Evolutionary conservation across 202 grass and related monocot genomes (phyloP), one percentile per base, ranked within the genome.

Genomic region (Dendrocalamus latiflorus): DNA sequence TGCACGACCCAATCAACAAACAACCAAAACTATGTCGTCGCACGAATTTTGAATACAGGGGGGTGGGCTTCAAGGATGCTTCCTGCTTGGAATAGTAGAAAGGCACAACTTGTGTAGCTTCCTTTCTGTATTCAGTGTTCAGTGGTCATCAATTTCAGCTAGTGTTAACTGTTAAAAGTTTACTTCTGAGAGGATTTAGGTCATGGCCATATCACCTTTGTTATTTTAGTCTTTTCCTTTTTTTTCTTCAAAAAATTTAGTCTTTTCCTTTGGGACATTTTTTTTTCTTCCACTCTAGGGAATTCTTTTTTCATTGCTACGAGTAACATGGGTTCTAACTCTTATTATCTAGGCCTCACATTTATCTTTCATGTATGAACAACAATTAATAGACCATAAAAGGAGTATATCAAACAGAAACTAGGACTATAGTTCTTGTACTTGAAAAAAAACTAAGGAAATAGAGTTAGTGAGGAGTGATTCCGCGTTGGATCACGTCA

Each of bases 41-140:
- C 48, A 86, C 77, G 48, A 81, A 43, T 66, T 76, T 89, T 77
- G 65, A 81, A 67, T 16, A 67, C 12, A n/a, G 78, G 45, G 30
- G 43, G 30, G 58, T 72, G 33, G 39, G 66, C 83, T 77, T 78
- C n/a, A n/a, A 44, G 67, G 88, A 83, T 83, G 67, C 79, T 90
- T 90, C 83, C 68, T 78, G 43, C 62, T 78, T 54, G 58, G 78
- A 86, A 69, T 18, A 86, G 83, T 68, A 24, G 30, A 67, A 65
- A 66, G 24, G 65, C 25, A 49, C 77, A 60, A 22, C 22, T n/a
- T 75, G 50, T 41, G 37, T 13, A 20, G 22, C 72, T 72, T 64
- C 48, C 15, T 85, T 73, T 81, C 26, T 53, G 43, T 18, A 67
- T 65, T 77, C 71, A 78, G 30, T 81, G 55, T 66, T 72, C 59